These are phyloP conservation scores for Aspergillus hortae DNA, from an alignment of 2,329 filamentous ascomycete genomes.

Conservation along the genomic window DNA sequence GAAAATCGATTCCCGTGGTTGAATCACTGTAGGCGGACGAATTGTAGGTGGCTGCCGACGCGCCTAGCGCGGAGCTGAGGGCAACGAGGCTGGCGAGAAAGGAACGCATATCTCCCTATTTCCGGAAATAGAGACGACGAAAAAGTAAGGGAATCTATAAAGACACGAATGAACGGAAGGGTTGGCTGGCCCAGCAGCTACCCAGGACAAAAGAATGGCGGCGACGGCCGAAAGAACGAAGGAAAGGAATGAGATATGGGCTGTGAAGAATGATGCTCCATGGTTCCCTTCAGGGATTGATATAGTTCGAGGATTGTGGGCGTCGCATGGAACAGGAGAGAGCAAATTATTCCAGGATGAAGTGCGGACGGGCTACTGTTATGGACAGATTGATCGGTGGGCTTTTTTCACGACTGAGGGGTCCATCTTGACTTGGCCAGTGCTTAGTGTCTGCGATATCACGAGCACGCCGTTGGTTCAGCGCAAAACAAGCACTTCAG, in stretches of 20 bases:
- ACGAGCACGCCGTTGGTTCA: constrained; percentile 3
- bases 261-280: not conserved
- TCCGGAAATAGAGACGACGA: constrained; percentile 6
- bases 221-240: constrained; percentile 5
- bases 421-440: not conserved
- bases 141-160: constrained; percentile 3
- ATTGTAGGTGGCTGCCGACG: constrained; percentile 8
- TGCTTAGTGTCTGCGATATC: not conserved
- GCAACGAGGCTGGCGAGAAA: constrained; percentile 9
- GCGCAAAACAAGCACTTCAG: constrained; percentile 10
- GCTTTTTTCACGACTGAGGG: not conserved
- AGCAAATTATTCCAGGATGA: constrained; percentile 3
- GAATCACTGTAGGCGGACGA: constrained; percentile 16
- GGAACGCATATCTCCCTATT: constrained; percentile 11
- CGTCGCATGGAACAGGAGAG: constrained; percentile 1
- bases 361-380: constrained; percentile 10
- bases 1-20: constrained; percentile 14
- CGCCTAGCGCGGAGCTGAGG: constrained; percentile 13
- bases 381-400: constrained; percentile 14
- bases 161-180: constrained; percentile 9
- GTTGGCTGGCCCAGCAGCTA: constrained; percentile 15
- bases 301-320: constrained; percentile 12
- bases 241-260: constrained; percentile 6
- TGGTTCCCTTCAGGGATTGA: constrained; percentile 6
- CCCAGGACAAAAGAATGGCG: constrained; percentile 8